Evolutionary conservation across 2,329 filamentous ascomycete species (phyloP), one percentile per base, ranked within the genome.

Genomic region (Chaetomiaceae sp.): DNA sequence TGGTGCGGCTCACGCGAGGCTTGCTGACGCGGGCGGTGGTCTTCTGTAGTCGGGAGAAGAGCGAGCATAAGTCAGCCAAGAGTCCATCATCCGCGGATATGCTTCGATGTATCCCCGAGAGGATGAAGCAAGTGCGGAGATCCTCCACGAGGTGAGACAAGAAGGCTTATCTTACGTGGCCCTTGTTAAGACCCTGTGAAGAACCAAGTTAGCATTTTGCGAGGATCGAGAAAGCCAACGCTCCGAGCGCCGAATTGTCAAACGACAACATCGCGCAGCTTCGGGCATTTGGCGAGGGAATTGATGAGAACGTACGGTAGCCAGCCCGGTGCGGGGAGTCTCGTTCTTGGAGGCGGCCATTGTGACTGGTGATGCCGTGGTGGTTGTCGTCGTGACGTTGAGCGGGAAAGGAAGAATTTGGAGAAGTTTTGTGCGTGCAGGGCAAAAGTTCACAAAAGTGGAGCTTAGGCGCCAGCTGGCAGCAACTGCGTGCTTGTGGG

Each of bases 1-100:
- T 97, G 81, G 87, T 91, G 69, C 87, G 83, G 72, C 86, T 89
- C 70, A 91, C 83, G 70, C 87, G 84, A 71, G 84, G 83, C 83
- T 91, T 91, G 74, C 77, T 75, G 71, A 88, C 86, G 72, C 90
- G 84, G 68, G 84, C 74, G 66, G 88, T 91, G 77, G 88, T 90
- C 84, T 91, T 91, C 87, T 91, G 76, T 75, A 76, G 59, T 64
- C 54, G 56, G 59, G 62, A 60, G 57, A 66, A 69, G 63, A 61
- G 60, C 61, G 63, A 34, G 33, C 33, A 61, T 64, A 66, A 63
- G 62, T 75, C 72, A 75, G 77, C 79, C 48, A 49, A 36, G 38
- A 50, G 58, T 60, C 58, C 58, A 60, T 60, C 58, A 53, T 60
- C 58, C 58, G 58, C 58, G 40, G 22, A 36, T 51, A 49, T 58